Evolutionary conservation across 768 basidiomycete genomes (phyloP).

Genomic region (Coprinopsis strossmayeri): DNA sequence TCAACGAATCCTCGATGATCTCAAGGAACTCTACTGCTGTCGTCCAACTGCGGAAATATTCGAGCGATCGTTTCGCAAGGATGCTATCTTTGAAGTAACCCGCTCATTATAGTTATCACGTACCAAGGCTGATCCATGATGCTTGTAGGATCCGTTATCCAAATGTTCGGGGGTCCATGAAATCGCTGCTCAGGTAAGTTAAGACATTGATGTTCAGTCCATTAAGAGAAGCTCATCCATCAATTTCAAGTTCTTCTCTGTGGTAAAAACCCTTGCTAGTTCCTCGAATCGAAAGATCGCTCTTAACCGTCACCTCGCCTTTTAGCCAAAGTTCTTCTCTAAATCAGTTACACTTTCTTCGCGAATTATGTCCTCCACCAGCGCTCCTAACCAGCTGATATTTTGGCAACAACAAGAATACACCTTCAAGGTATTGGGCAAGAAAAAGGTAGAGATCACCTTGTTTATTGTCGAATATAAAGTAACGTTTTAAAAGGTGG

Average conservation of each 20-base stretch:
- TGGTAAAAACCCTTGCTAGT: constrained; percentile 7
- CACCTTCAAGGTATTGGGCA: constrained; percentile 42
- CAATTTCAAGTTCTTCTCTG: constrained; percentile 10
- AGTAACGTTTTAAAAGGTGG: constrained; percentile 31
- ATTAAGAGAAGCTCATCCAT: no score
- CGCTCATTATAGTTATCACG: no score
- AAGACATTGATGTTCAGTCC: neutral
- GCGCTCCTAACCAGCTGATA: constrained; percentile 52
- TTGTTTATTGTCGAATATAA: neutral
- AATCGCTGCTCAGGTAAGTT: constrained; percentile 47
- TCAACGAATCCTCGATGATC: constrained; percentile 45
- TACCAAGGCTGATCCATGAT: neutral
- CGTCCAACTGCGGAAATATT: constrained; percentile 48
- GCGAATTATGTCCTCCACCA: constrained; percentile 55
- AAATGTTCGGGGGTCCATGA: constrained; percentile 44
- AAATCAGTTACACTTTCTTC: constrained; percentile 42
- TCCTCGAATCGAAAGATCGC: constrained; percentile 28
- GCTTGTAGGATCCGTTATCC: constrained; percentile 38
- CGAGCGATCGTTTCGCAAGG: constrained; percentile 42
- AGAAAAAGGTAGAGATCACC: constrained; percentile 37
- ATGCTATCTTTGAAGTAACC: constrained; percentile 50
- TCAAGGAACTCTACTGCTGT: constrained; percentile 52
- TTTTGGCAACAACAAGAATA: constrained; percentile 59
- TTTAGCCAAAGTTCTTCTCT: constrained; percentile 48
- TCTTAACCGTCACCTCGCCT: constrained; percentile 6